Conservation (phyloP, 179 eudicot genomes). For the Spinacia oleracea region DNA sequence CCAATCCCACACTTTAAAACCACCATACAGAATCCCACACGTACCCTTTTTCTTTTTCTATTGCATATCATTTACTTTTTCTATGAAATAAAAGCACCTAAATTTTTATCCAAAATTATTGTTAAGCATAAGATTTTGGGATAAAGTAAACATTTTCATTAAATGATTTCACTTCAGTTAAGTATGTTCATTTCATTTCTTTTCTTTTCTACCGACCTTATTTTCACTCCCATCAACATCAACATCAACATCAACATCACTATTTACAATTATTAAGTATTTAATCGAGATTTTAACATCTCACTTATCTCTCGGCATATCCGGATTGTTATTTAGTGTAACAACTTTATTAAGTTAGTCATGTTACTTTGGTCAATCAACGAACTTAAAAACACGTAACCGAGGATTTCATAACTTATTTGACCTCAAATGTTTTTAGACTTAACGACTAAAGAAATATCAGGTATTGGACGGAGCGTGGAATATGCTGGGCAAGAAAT, state of each 20-base stretch:
- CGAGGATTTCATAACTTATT: too few relatives aligned
- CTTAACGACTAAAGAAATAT: not conserved
- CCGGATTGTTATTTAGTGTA: not conserved
- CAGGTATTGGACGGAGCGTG: conserved; percentile 77
- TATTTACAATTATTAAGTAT: not conserved
- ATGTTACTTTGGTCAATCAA: not conserved
- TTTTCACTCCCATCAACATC: not conserved
- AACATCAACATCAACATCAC: not conserved
- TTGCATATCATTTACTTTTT: too few relatives aligned
- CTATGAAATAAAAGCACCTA: not conserved
- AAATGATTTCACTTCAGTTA: too few relatives aligned
- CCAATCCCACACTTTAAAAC: not conserved
- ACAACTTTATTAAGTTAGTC: not conserved
- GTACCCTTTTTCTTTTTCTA: not conserved
- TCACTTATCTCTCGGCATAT: too few relatives aligned
- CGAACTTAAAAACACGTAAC: not conserved
- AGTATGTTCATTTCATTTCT: too few relatives aligned
- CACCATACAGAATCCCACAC: not conserved
- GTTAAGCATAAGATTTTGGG: too few relatives aligned
- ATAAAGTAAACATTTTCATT: too few relatives aligned
- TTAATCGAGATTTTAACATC: not conserved
- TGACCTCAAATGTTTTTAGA: too few relatives aligned
- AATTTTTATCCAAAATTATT: not conserved
- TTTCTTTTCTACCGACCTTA: not conserved
- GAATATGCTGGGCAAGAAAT: conserved; percentile 94